Evolutionary conservation across 2,329 filamentous ascomycete genomes (phyloP), one percentile per base, ranked within the genome.

Genomic region (Sclerotinia sclerotiorum): DNA sequence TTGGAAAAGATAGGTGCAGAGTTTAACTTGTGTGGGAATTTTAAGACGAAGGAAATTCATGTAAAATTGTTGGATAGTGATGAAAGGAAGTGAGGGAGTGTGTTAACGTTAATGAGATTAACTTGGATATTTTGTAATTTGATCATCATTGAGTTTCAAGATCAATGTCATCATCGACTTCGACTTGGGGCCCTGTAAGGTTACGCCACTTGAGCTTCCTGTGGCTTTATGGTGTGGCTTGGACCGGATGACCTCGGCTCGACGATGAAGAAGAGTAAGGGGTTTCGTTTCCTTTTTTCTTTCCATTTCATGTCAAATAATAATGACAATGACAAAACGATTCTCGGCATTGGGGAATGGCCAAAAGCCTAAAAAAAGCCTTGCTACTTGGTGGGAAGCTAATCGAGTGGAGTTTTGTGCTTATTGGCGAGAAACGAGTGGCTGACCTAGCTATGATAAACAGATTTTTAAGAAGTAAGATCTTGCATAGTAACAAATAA

Each of bases 121-220:
- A 39, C 11, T 44, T 57, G 42, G 2, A 15, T 57, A 3, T 39
- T 49, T 39, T 39, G 60, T 4, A 42, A 42, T 42, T 42, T 42
- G 51, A 51, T 49, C 44, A n/a, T 61, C n/a, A 19, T n/a, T 35
- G 46, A 24, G 3, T 35, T 61, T 6, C 21, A 39, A 62, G 44
- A 49, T 35, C 44, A 61, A 61, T 49, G 58, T 49, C 58, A 62
- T 62, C 58, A 62, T 62, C n/a, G 58, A 32, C 58, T 49, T 62
- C n/a, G 58, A 32, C 58, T 24, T 62, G 11, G 27, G 29, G 42
- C 27, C 27, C 4, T 44, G 24, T 35, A 35, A 44, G 42, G 44
- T 44, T 27, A 56, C 42, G 44, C 42, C 44, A 61, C 32, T 57
- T 35, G 54, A 62, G 21, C 58, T 49, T 35, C 27, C 13, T 55